phyloP scores from a whole-genome alignment of 176 grass and related monocot species.

The Canna indica region DNA sequence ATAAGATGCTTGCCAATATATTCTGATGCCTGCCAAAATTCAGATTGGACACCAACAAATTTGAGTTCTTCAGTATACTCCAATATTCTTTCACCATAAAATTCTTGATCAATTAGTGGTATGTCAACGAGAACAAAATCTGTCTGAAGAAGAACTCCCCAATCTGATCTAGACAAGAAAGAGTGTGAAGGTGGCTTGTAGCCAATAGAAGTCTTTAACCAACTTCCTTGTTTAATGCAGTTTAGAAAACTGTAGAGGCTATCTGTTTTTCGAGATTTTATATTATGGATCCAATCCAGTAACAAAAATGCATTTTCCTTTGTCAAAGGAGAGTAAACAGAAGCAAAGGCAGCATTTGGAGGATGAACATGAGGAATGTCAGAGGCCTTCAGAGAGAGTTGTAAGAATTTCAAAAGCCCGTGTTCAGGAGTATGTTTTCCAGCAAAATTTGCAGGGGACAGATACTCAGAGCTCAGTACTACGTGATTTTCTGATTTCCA shows the following conservation, averaged over 20 bases:
- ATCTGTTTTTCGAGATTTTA: neutral
- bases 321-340: slow-evolving; percentile 32
- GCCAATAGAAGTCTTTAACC: slow-evolving; percentile 55
- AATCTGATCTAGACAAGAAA: slow-evolving; percentile 35
- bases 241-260: slow-evolving; percentile 32
- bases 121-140: slow-evolving; percentile 44
- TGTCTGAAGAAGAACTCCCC: slow-evolving; percentile 47
- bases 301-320: slow-evolving; percentile 55
- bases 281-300: slow-evolving; percentile 47
- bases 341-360: slow-evolving; percentile 33
- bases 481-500: slow-evolving; percentile 36
- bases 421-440: slow-evolving; percentile 27
- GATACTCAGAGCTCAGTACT: slow-evolving; percentile 46
- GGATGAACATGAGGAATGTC: slow-evolving; percentile 55
- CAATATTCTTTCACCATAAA: slow-evolving; percentile 31
- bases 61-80: slow-evolving; percentile 39
- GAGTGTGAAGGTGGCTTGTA: slow-evolving; percentile 48
- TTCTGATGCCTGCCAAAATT: slow-evolving; percentile 34
- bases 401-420: slow-evolving; percentile 31
- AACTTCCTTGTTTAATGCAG: slow-evolving; percentile 39
- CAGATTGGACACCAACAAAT: slow-evolving; percentile 45
- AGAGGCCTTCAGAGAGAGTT: slow-evolving; percentile 10
- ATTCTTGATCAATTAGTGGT: slow-evolving; percentile 50
- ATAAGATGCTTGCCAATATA: slow-evolving; percentile 40
- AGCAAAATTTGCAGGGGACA: slow-evolving; percentile 22